Evolutionary conservation across 108 stramenopile species (phyloP).

Genomic region (Conticribra guillardii): DNA sequence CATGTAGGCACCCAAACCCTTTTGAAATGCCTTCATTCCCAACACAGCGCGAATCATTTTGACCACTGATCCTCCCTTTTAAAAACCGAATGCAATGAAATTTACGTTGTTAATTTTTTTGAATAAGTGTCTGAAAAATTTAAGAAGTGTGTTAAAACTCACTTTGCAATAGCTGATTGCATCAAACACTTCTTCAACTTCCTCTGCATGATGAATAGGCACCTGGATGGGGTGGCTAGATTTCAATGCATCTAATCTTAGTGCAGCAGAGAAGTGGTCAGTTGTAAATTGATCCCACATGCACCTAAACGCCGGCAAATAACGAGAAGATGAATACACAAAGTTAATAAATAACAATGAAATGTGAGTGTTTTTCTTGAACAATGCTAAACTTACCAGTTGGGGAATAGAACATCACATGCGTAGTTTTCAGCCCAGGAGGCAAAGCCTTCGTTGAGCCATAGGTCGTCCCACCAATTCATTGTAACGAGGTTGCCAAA

Average conservation of each 20-base stretch:
- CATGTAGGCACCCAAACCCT: slow-evolving; percentile 84
- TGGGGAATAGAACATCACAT: slow-evolving; percentile 74
- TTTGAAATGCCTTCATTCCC: slow-evolving; percentile 84
- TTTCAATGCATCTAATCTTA: slow-evolving; percentile 86
- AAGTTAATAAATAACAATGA: too few species aligned
- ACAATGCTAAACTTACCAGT: too few species aligned
- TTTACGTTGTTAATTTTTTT: too few species aligned
- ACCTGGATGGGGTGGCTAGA: slow-evolving; percentile 95
- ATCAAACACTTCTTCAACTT: slow-evolving; percentile 98
- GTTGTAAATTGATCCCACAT: slow-evolving; percentile 96
- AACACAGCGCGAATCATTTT: slow-evolving; percentile 93
- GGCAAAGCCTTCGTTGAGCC: slow-evolving; percentile 98
- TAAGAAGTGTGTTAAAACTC: too few species aligned
- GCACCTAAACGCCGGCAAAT: too few species aligned
- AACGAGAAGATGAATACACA: too few species aligned
- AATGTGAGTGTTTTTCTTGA: too few species aligned
- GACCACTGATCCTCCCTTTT: slow-evolving; percentile 88
- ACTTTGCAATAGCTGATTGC: slow-evolving; percentile 91
- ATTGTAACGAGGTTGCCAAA: slow-evolving; percentile 98
- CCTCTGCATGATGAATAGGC: slow-evolving; percentile 91
- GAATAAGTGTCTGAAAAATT: too few species aligned
- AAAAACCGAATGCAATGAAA: too few species aligned
- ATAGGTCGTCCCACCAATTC: slow-evolving; percentile 97
- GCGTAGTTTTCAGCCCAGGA: slow-evolving; percentile 89
- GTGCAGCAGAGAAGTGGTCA: slow-evolving; percentile 80